Percentiles rank a stretch among this genome's conserved stretches.
Evolutionary conservation across 345 rosid genomes (phyloP).

Genomic region (Sonneratia alba): DNA sequence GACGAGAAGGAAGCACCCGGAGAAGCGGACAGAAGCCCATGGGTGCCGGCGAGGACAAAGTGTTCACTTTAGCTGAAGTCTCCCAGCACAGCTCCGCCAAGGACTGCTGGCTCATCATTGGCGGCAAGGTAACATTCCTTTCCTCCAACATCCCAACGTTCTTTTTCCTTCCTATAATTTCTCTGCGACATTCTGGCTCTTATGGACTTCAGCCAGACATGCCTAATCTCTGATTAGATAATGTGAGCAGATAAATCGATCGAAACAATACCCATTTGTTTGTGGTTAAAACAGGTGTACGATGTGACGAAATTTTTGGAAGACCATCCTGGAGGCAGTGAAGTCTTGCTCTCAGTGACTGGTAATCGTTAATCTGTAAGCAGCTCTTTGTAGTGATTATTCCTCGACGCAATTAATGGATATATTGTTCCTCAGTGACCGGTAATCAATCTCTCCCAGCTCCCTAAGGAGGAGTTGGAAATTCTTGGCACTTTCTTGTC

Average conservation of each 20-base stretch:
- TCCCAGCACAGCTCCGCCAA: conserved; percentile 43
- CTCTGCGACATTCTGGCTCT: too few species aligned
- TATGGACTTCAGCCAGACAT: not conserved
- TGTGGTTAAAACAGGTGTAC: conserved; percentile 25
- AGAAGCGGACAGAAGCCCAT: conserved; percentile 8
- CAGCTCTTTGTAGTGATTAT: too few species aligned
- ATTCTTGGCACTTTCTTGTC: too few species aligned
- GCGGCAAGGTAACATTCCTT: conserved; percentile 34
- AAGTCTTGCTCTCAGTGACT: conserved; percentile 42
- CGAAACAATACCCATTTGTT: too few species aligned
- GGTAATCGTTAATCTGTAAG: conserved; percentile 14
- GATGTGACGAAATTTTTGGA: conserved; percentile 46
- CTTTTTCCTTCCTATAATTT: not conserved
- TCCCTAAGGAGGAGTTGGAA: too few species aligned
- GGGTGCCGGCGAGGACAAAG: conserved; percentile 34
- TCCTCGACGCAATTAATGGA: too few species aligned
- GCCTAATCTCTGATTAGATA: not conserved
- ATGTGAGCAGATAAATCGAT: too few species aligned
- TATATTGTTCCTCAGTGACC: too few species aligned
- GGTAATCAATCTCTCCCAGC: too few species aligned
- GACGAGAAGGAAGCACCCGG: not conserved
- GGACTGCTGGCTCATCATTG: conserved; percentile 68
- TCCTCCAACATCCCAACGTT: not conserved
- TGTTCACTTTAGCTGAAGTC: conserved; percentile 61
- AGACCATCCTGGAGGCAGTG: conserved; percentile 54